A percentile compares a stretch with the other conserved stretches of the same genome.
Conservation (phyloP, 768 basidiomycete species). For the Lactarius tabidus region DNA sequence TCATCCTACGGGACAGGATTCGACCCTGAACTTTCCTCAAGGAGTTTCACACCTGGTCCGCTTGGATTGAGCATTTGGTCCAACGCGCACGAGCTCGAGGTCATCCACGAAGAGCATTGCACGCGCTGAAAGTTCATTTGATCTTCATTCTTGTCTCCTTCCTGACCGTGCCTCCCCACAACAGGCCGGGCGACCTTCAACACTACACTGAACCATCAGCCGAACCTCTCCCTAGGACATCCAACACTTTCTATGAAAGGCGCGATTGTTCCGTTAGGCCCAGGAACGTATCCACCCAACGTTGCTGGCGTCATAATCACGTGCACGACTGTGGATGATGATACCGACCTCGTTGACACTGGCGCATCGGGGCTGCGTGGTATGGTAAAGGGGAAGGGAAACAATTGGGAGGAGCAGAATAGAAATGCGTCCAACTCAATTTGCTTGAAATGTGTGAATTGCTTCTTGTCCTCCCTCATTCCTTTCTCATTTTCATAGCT, state of each 20-base stretch:
- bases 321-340: conserved; percentile 90
- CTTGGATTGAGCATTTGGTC: conserved; percentile 84
- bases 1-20: conserved; percentile 32
- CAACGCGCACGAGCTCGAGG: conserved; percentile 65
- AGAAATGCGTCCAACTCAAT: conserved; percentile 91
- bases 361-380: conserved; percentile 82
- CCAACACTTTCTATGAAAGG: conserved; percentile 48
- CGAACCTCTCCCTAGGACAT: conserved; percentile 58
- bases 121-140: conserved; percentile 70
- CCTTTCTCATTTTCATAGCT: background rate
- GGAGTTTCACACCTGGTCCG: conserved; percentile 52
- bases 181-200: conserved; percentile 87
- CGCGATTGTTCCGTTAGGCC: conserved; percentile 75
- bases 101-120: conserved; percentile 72
- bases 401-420: conserved; percentile 86
- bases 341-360: conserved; percentile 58
- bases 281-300: conserved; percentile 86
- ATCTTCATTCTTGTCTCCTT: conserved; percentile 5
- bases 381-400: conserved; percentile 93
- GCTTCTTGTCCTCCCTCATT: background rate
- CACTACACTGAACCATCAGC: conserved; percentile 55
- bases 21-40: no score
- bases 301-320: conserved; percentile 77
- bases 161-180: background rate
- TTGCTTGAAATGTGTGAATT: conserved; percentile 73